Evolutionary conservation across 1,284 basidiomycete species (phyloP), one percentile per base, ranked within the genome.

Genomic region (Heterobasidion occidentale): DNA sequence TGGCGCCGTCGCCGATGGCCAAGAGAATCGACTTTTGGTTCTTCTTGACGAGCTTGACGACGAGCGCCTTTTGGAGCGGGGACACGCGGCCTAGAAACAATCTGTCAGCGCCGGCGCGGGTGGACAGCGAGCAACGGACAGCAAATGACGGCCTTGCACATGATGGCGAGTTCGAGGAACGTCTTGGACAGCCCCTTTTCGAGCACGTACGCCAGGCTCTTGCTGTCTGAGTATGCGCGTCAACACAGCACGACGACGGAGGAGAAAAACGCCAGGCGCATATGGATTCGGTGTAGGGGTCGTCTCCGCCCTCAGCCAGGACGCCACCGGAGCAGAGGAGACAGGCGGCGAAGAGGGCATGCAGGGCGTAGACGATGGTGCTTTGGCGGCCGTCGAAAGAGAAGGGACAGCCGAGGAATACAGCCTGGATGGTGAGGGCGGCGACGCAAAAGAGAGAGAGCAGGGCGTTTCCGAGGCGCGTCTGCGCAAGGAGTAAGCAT

Each of bases 1-100:
- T 98, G 1, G 95, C 95, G 53, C 95, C 95, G 64, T 98, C 95
- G 14, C 95, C 95, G 58, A 99, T 99, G 1, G 96, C 96, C 5
- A 99, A n/a, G n/a, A n/a, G n/a, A n/a, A n/a, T n/a, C n/a, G n/a
- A n/a, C n/a, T n/a, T n/a, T n/a, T n/a, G n/a, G n/a, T n/a, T n/a
- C n/a, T n/a, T n/a, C n/a, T n/a, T n/a, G n/a, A n/a, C n/a, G n/a
- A n/a, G n/a, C n/a, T n/a, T n/a, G n/a, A n/a, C n/a, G n/a, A n/a
- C n/a, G n/a, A n/a, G n/a, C n/a, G n/a, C n/a, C n/a, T n/a, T n/a
- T n/a, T n/a, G n/a, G n/a, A n/a, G n/a, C n/a, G n/a, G n/a, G n/a
- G n/a, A n/a, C n/a, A n/a, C n/a, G n/a, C n/a, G n/a, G n/a, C n/a
- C n/a, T n/a, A n/a, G n/a, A n/a, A n/a, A n/a, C n/a, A n/a, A n/a